phyloP scores from a whole-genome alignment of 257 asterid species.

The Salvia hispanica region DNA sequence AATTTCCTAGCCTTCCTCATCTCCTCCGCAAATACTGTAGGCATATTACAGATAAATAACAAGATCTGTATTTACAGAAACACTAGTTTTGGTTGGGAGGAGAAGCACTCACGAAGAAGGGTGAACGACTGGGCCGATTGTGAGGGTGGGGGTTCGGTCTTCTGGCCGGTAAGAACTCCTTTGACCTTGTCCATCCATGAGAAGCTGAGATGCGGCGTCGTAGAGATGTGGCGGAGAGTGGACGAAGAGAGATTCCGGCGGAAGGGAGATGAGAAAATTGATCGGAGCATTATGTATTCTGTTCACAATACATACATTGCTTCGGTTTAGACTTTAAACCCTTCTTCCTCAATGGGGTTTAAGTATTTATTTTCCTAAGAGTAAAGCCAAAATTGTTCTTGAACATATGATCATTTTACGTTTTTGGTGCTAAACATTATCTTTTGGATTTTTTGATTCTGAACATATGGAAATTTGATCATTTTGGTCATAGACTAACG shows the following conservation, averaged over 20 bases:
- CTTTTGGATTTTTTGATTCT: too few relatives aligned
- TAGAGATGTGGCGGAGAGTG: slow-evolving; percentile 54
- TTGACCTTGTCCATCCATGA: slow-evolving; percentile 91
- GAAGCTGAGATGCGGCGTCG: slow-evolving; percentile 55
- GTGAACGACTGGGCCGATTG: slow-evolving; percentile 55
- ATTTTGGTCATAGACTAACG: too few relatives aligned
- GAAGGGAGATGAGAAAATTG: slow-evolving; percentile 22
- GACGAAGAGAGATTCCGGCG: slow-evolving; percentile 31
- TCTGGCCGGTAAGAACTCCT: slow-evolving; percentile 69
- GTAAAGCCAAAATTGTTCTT: too few relatives aligned
- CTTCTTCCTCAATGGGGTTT: too few relatives aligned
- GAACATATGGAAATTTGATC: too few relatives aligned
- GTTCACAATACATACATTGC: neutral
- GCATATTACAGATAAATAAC: slow-evolving; percentile 14
- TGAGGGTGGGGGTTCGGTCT: slow-evolving; percentile 28
- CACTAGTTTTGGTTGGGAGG: neutral
- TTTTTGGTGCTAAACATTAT: too few relatives aligned
- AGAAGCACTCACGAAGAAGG: slow-evolving; percentile 61
- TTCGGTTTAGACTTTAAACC: too few relatives aligned
- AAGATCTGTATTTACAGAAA: neutral
- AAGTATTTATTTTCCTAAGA: too few relatives aligned
- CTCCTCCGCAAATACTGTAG: slow-evolving; percentile 78
- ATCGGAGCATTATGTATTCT: slow-evolving; percentile 36
- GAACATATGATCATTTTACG: too few relatives aligned
- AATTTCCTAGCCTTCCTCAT: slow-evolving; percentile 79